A percentile compares a stretch with the other conserved stretches of the same genome.
Evolutionary conservation across 2,329 filamentous ascomycete species (phyloP).

Genomic region (Penicillium sp.): DNA sequence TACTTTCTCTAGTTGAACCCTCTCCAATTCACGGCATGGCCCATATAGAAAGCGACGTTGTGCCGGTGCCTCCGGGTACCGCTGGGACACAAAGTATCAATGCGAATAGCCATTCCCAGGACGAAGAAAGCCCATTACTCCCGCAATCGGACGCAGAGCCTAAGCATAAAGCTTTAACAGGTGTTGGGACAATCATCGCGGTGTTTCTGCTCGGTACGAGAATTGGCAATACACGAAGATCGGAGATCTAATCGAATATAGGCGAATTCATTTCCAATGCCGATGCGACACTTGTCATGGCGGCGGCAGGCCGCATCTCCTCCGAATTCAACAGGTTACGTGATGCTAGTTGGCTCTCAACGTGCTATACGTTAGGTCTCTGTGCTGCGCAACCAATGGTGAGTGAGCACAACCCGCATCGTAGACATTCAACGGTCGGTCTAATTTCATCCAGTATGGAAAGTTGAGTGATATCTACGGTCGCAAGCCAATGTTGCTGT

Average conservation of each 20-base stretch:
- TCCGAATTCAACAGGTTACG: conserved; percentile 59
- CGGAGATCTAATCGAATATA: conserved; percentile 12
- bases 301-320: conserved; percentile 61
- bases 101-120: neutral
- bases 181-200: conserved; percentile 26
- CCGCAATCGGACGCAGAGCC: neutral
- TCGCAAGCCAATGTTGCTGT: conserved; percentile 50
- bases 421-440: neutral
- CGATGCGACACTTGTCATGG: conserved; percentile 63
- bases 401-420: conserved; percentile 10
- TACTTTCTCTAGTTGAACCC: neutral
- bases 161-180: conserved; percentile 9
- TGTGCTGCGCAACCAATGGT: conserved; percentile 55
- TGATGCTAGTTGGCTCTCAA: conserved; percentile 58
- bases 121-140: conserved; percentile 22
- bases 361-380: conserved; percentile 51
- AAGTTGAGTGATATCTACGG: conserved; percentile 60
- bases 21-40: conserved; percentile 1
- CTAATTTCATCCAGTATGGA: conserved; percentile 44
- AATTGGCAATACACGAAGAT: neutral
- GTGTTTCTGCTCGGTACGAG: conserved; percentile 30
- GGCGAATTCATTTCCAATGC: conserved; percentile 65
- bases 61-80: neutral
- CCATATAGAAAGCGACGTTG: conserved; percentile 1
- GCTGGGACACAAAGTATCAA: neutral